phyloP scores from a whole-genome alignment of 352 stramenopile genomes.

The Hyaloperonospora arabidopsidis region DNA sequence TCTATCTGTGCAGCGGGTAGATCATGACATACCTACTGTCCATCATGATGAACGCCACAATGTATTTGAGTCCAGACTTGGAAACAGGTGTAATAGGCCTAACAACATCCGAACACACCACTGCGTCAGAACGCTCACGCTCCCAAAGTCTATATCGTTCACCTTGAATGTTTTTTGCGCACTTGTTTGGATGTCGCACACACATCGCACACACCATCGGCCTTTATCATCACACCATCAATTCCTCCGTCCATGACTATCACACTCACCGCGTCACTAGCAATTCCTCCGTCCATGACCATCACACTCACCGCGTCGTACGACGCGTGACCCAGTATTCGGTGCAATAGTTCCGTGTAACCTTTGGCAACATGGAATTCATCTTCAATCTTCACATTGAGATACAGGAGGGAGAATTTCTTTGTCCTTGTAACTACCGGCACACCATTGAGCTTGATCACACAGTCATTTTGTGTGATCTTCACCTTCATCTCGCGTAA shows the following conservation, averaged over 20 bases:
- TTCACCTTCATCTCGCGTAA: neutral
- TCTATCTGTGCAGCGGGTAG: neutral
- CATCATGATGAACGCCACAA: slow-evolving; percentile 3
- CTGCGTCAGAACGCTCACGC: neutral
- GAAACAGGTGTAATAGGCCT: neutral
- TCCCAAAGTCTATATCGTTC: neutral
- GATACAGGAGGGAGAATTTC: neutral
- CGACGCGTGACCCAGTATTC: neutral
- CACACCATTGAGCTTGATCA: neutral
- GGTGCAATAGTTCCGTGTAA: neutral
- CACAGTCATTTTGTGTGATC: slow-evolving; percentile 1
- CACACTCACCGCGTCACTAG: neutral
- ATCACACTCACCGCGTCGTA: neutral
- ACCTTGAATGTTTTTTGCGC: neutral
- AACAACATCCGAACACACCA: neutral
- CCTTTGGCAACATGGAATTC: neutral
- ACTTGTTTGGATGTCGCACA: neutral
- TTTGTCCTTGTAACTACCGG: neutral
- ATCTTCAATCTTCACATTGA: neutral
- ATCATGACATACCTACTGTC: neutral
- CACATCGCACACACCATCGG: neutral
- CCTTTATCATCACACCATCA: neutral
- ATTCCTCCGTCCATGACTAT: neutral
- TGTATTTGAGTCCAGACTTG: neutral
- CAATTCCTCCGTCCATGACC: neutral